These are phyloP conservation scores for Exobasidium cylindrosporum DNA, from an alignment of 1,284 basidiomycete species.

Conservation along the genomic window DNA sequence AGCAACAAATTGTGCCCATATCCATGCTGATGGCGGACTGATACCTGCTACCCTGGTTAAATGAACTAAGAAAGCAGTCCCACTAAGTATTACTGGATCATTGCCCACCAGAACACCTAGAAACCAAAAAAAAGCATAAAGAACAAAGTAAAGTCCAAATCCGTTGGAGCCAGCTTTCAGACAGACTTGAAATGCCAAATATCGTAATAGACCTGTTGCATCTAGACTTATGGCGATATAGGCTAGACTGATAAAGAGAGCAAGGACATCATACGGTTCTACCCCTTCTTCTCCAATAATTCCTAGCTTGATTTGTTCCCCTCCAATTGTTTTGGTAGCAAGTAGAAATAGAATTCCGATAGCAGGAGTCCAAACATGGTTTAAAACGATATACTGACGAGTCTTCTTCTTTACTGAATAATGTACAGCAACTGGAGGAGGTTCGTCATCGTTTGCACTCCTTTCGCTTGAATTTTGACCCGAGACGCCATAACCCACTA, in stretches of 20 bases:
- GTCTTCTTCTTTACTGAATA: background rate
- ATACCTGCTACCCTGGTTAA: slow-evolving; percentile 72
- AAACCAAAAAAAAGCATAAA: slow-evolving; percentile 75
- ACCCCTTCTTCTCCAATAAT: slow-evolving; percentile 70
- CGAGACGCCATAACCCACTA: background rate
- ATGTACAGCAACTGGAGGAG: slow-evolving; percentile 19
- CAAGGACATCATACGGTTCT: slow-evolving; percentile 87
- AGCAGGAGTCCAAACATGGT: slow-evolving; percentile 62
- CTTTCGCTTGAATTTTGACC: background rate
- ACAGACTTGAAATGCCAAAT: slow-evolving; percentile 79
- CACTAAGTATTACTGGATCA: slow-evolving; percentile 59
- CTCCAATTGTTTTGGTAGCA: slow-evolving; percentile 70
- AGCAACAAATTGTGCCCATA: slow-evolving; percentile 68
- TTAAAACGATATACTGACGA: slow-evolving; percentile 18
- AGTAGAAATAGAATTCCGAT: slow-evolving; percentile 75
- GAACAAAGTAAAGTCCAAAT: slow-evolving; percentile 66
- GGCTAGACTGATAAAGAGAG: slow-evolving; percentile 84
- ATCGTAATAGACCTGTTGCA: slow-evolving; percentile 79
- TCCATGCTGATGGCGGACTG: slow-evolving; percentile 64
- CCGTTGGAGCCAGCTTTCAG: slow-evolving; percentile 34
- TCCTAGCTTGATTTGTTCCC: slow-evolving; percentile 67
- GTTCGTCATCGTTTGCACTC: slow-evolving; percentile 15
- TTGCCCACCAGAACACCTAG: slow-evolving; percentile 82
- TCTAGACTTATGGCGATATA: slow-evolving; percentile 93
- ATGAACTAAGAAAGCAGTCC: slow-evolving; percentile 81